These are phyloP conservation scores for Trichoderma endophyticum DNA, from an alignment of 2,329 filamentous ascomycete genomes.

Conservation along the genomic window DNA sequence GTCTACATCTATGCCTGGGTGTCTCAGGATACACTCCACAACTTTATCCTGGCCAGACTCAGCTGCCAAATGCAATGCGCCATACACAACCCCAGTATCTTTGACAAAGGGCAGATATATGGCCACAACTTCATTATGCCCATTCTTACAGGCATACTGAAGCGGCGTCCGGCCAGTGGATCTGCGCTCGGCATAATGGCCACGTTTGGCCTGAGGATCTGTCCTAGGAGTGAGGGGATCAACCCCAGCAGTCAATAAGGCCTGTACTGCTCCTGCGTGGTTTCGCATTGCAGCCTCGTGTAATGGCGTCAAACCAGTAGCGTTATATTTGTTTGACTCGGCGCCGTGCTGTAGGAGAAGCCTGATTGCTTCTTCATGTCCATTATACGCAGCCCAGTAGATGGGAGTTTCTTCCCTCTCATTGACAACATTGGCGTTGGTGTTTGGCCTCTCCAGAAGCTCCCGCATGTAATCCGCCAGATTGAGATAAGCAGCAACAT, in stretches of 20 bases:
- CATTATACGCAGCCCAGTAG: background rate
- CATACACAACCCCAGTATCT: constrained; percentile 23
- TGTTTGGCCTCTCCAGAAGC: background rate
- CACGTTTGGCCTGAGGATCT: background rate
- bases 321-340: background rate
- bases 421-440: background rate
- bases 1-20: constrained; percentile 33
- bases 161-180: constrained; percentile 29
- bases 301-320: constrained; percentile 32
- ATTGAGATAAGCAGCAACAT: background rate
- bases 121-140: constrained; percentile 28
- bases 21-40: constrained; percentile 29
- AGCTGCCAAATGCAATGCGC: constrained; percentile 30
- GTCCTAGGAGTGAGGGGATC: constrained; percentile 31
- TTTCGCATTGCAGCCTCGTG: constrained; percentile 35
- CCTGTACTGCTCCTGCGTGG: constrained; percentile 26
- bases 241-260: constrained; percentile 36
- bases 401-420: background rate
- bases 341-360: background rate
- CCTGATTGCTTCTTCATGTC: background rate
- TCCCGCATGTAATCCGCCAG: background rate
- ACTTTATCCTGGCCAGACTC: constrained; percentile 21
- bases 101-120: constrained; percentile 28
- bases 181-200: background rate
- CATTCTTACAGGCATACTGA: constrained; percentile 30